Conservation (phyloP, 2,329 filamentous ascomycete species). For the Trichoderma sp. region DNA sequence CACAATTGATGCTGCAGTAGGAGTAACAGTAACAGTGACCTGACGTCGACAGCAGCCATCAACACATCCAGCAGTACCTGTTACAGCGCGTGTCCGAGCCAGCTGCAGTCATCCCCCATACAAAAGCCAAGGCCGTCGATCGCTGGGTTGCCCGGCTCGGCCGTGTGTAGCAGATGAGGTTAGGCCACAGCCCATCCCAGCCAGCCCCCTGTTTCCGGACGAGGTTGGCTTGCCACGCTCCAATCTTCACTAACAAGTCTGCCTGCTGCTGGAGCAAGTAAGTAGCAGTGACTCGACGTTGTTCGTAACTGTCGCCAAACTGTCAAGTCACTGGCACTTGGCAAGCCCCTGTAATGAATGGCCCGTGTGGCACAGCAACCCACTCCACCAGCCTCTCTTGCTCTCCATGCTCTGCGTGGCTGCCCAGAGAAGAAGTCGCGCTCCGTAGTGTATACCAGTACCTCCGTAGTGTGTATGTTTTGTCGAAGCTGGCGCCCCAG, state of each 20-base stretch:
- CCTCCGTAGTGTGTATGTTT: background rate
- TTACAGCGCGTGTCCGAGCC: background rate
- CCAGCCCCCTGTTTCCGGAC: slow-evolving; percentile 12
- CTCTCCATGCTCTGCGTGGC: too few species aligned
- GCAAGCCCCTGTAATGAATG: background rate
- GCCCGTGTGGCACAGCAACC: background rate
- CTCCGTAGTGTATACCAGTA: background rate
- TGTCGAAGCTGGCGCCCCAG: background rate
- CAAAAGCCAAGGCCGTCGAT: slow-evolving; percentile 16
- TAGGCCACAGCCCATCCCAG: slow-evolving; percentile 19
- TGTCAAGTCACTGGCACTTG: background rate
- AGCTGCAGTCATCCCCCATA: slow-evolving; percentile 1
- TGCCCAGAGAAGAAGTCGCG: slow-evolving; percentile 1
- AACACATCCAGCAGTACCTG: background rate
- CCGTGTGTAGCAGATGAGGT: slow-evolving; percentile 23
- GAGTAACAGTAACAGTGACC: background rate
- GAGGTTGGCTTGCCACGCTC: slow-evolving; percentile 8
- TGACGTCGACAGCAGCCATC: background rate
- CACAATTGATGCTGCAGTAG: background rate
- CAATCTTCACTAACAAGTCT: background rate
- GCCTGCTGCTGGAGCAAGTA: background rate
- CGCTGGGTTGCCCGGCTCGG: slow-evolving; percentile 21
- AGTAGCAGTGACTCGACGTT: too few species aligned
- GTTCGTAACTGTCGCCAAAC: too few species aligned
- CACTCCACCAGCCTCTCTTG: background rate